Evolutionary conservation across 2,329 filamentous ascomycete species (phyloP).

Genomic region (Myriosclerotinia duriaeana): DNA sequence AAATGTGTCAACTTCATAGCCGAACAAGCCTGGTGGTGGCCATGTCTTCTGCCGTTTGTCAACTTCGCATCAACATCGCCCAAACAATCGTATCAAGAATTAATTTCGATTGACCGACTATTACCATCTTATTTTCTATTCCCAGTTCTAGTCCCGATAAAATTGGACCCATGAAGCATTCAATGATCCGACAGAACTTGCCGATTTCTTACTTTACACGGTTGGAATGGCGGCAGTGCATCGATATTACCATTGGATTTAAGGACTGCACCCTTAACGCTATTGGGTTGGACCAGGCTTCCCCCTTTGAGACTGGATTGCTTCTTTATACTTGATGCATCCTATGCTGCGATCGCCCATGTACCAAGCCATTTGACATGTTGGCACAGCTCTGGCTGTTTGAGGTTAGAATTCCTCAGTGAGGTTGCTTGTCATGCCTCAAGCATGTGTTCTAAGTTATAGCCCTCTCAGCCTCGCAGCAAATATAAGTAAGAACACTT

Average conservation of each 20-base stretch:
- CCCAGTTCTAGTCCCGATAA: too few relatives aligned
- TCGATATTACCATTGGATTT: not conserved
- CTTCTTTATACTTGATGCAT: not conserved
- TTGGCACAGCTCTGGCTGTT: not conserved
- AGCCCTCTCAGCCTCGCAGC: not conserved
- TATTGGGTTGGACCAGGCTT: constrained; percentile 5
- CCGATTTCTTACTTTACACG: not conserved
- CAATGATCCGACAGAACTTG: not conserved
- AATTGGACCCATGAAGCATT: too few relatives aligned
- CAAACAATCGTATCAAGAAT: too few relatives aligned
- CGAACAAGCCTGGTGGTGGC: not conserved
- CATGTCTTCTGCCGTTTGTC: not conserved
- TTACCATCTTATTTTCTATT: too few relatives aligned
- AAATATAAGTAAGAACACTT: not conserved
- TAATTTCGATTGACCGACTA: too few relatives aligned
- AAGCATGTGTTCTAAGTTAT: not conserved
- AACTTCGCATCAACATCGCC: not conserved
- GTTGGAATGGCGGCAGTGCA: constrained; percentile 2
- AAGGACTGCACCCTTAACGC: constrained; percentile 3
- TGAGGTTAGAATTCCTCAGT: not conserved
- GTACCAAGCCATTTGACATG: not conserved
- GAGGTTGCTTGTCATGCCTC: not conserved
- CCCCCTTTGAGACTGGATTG: not conserved
- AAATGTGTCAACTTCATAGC: not conserved
- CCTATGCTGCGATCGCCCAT: not conserved